Evolutionary conservation across 1,139 yeast species (phyloP), one percentile per base, ranked within the genome.

Genomic region (Hansenula anomala): DNA sequence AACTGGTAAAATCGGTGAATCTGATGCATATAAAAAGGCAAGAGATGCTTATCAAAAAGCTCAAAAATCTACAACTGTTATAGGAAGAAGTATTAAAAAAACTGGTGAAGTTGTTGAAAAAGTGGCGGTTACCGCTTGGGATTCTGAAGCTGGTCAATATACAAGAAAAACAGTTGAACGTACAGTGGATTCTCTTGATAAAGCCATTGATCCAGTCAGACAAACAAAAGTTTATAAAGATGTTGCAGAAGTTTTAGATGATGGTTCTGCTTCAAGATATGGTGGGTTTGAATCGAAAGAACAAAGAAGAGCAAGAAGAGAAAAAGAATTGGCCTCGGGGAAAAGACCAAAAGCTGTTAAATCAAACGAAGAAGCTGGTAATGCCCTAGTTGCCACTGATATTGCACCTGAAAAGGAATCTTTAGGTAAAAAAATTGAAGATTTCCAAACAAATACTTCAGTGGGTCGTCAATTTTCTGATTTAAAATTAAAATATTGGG

Each of bases 31-130:
- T 67, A 87, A 83, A 61, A 80, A 75, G 56, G 98, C 98, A 35
- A 84, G 86, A 56, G 97, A 89, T 49, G 98, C 98, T 0, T 88
- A 84, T 54, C 88, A 85, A 42, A 75, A 71, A 48, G 97, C 97
- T 4, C 94, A 82, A 57, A 77, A 77, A 56, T 85, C 88, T 12
- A 72, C 83, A 15, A 77, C 90, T 32, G 89, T 89, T 30, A 87
- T 96, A 10, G 90, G 95, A 4, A 78, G 83, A 59, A 86, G 89
- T 33, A 78, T 89, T 42, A 77, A 79, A 52, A 86, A 86, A 64
- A 92, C 97, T 3, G 97, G 97, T n/a, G 88, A 85, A 55, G 94
- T 82, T 27, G 88, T 92, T 24, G 98, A 97, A 40, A 82, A 76
- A 40, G 95, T 80, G 33, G 98, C 97, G 4, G 73, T 76, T 34